A percentile compares a stretch with the other conserved stretches of the same genome.
These are phyloP conservation scores for Apiospora saccharicola DNA, from an alignment of 2,329 filamentous ascomycete species.

Conservation along the genomic window DNA sequence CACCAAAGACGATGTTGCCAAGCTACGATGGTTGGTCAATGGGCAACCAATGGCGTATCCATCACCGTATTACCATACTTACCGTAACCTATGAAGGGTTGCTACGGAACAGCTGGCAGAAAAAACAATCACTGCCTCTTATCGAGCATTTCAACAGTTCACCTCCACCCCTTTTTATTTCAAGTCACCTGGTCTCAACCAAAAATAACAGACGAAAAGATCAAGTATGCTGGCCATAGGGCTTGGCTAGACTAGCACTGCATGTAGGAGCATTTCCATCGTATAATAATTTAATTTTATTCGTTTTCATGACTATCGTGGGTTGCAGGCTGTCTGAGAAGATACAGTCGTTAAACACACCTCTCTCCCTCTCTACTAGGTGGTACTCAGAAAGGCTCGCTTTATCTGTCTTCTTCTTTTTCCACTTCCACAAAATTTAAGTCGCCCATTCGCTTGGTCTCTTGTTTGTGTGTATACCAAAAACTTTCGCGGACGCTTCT, in stretches of 20 bases:
- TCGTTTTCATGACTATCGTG: slow-evolving; percentile 15
- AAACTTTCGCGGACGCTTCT: background rate
- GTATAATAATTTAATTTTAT: background rate
- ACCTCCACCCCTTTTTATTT: background rate
- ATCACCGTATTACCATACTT: too few species aligned
- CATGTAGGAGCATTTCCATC: background rate
- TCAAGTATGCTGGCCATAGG: background rate
- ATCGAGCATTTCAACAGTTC: background rate
- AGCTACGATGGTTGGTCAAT: background rate
- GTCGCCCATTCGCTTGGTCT: background rate
- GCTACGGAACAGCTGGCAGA: too few species aligned
- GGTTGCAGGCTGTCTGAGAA: background rate
- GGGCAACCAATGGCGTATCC: too few species aligned
- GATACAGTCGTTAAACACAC: slow-evolving; percentile 4
- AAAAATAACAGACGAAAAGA: background rate
- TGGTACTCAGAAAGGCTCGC: background rate
- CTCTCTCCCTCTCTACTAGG: background rate
- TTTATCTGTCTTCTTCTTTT: background rate
- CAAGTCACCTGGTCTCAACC: background rate
- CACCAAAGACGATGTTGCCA: background rate
- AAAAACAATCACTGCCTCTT: too few species aligned
- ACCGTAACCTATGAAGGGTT: too few species aligned
- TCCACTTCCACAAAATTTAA: background rate
- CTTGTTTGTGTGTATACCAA: background rate
- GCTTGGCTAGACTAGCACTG: background rate